phyloP scores from a whole-genome alignment of 345 rosid genomes.

The Cardiospermum halicacabum region DNA sequence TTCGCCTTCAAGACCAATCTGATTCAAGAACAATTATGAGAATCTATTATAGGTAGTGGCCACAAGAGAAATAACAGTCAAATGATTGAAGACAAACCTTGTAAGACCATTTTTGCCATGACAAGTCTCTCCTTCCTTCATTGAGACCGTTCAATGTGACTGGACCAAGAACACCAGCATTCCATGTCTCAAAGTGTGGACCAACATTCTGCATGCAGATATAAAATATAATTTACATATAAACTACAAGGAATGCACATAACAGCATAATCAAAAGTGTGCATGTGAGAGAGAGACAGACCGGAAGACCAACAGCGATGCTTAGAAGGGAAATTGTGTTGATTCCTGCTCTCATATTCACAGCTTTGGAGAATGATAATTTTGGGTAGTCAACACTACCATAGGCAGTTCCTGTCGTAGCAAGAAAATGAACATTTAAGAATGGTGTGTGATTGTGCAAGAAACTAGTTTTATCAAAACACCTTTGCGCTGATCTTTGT shows the following conservation, averaged over 20 bases:
- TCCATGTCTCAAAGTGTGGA: slow-evolving; percentile 98
- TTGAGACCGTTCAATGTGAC: slow-evolving; percentile 68
- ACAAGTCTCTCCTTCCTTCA: slow-evolving; percentile 77
- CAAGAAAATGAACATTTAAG: background rate
- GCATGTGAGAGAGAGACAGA: slow-evolving; percentile 23
- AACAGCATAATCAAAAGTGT: background rate
- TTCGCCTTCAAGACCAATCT: slow-evolving; percentile 98
- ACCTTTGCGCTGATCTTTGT: slow-evolving; percentile 24
- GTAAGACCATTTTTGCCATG: slow-evolving; percentile 98
- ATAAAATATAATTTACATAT: slow-evolving; percentile 18
- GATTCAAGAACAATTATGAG: slow-evolving; percentile 14
- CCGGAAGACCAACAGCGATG: slow-evolving; percentile 98
- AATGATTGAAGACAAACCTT: slow-evolving; percentile 46
- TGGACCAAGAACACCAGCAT: slow-evolving; percentile 94
- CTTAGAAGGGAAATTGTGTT: slow-evolving; percentile 83
- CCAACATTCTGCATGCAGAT: slow-evolving; percentile 73
- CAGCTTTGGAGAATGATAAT: slow-evolving; percentile 61
- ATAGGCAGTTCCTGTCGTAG: slow-evolving; percentile 66
- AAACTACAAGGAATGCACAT: background rate
- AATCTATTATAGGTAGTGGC: background rate
- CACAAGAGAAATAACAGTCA: background rate
- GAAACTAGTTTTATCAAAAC: slow-evolving; percentile 8
- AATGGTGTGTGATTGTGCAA: background rate
- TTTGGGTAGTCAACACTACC: slow-evolving; percentile 94
- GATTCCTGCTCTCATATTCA: slow-evolving; percentile 76